Evolutionary conservation across 1,139 yeast species (phyloP).

Genomic region (Hansenula sp.): DNA sequence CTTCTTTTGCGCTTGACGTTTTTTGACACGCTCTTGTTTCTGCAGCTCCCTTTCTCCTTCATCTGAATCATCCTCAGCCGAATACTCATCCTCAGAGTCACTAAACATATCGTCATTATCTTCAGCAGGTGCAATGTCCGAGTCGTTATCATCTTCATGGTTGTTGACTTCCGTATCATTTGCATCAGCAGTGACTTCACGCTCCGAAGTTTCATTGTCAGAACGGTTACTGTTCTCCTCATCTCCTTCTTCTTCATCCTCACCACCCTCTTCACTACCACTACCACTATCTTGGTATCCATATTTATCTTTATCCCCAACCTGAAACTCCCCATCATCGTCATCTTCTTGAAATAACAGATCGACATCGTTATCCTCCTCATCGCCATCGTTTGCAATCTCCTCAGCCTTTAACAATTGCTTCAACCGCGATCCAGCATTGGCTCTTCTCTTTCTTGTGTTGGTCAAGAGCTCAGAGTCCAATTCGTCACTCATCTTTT

Average conservation of each 20-base stretch:
- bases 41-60: conserved; percentile 67
- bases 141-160: conserved; percentile 25
- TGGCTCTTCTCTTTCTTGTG: conserved; percentile 72
- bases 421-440: conserved; percentile 86
- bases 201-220: conserved; percentile 26
- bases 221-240: conserved; percentile 26
- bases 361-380: conserved; percentile 73
- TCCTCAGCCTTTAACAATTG: conserved; percentile 70
- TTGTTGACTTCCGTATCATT: conserved; percentile 23
- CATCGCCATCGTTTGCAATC: conserved; percentile 38
- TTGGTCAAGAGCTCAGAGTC: conserved; percentile 50
- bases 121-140: conserved; percentile 11
- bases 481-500: conserved; percentile 12
- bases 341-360: conserved; percentile 82
- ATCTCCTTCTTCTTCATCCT: conserved; percentile 40
- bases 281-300: conserved; percentile 46
- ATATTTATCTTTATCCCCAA: conserved; percentile 67
- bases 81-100: conserved; percentile 24
- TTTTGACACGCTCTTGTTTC: conserved; percentile 42
- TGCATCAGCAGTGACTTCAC: conserved; percentile 52
- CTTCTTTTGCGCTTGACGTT: conserved; percentile 37
- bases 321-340: conserved; percentile 72
- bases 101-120: conserved; percentile 27
- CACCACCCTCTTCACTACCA: conserved; percentile 18
- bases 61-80: conserved; percentile 42